phyloP scores from a whole-genome alignment of 192 early-diverging fungal species.

The Geranomyces variabilis region DNA sequence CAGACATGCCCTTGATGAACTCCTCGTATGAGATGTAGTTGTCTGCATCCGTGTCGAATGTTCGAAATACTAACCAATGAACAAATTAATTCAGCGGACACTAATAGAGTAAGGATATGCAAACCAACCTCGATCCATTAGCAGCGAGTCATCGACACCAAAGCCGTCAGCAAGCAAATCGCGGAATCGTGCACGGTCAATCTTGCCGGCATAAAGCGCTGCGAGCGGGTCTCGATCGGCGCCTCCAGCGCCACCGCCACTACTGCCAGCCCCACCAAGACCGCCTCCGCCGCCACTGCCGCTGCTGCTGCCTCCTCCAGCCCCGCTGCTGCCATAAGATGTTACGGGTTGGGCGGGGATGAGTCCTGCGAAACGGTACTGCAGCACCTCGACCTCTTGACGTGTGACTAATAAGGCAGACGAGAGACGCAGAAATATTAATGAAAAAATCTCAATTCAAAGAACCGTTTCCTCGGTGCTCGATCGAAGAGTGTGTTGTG shows the following conservation, averaged over 20 bases:
- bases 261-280: not conserved
- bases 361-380: slow-evolving; percentile 46
- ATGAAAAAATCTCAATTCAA: too few relatives aligned
- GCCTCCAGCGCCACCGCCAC: not conserved
- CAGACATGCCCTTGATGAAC: slow-evolving; percentile 61
- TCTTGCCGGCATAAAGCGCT: slow-evolving; percentile 48
- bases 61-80: slow-evolving; percentile 55
- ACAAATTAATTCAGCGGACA: not conserved
- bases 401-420: slow-evolving; percentile 51
- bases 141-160: slow-evolving; percentile 61
- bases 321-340: not conserved
- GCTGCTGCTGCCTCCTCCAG: not conserved
- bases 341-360: slow-evolving; percentile 19
- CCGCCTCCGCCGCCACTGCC: not conserved
- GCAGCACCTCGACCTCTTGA: slow-evolving; percentile 50
- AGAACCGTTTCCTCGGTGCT: too few relatives aligned
- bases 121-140: slow-evolving; percentile 62
- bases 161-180: slow-evolving; percentile 63
- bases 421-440: too few relatives aligned
- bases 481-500: not conserved
- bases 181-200: slow-evolving; percentile 59
- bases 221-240: slow-evolving; percentile 29
- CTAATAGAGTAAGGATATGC: not conserved
- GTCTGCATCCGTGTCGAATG: slow-evolving; percentile 64
- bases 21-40: slow-evolving; percentile 63